phyloP scores from a whole-genome alignment of 1,284 basidiomycete species.

The Austroboletus sp. region DNA sequence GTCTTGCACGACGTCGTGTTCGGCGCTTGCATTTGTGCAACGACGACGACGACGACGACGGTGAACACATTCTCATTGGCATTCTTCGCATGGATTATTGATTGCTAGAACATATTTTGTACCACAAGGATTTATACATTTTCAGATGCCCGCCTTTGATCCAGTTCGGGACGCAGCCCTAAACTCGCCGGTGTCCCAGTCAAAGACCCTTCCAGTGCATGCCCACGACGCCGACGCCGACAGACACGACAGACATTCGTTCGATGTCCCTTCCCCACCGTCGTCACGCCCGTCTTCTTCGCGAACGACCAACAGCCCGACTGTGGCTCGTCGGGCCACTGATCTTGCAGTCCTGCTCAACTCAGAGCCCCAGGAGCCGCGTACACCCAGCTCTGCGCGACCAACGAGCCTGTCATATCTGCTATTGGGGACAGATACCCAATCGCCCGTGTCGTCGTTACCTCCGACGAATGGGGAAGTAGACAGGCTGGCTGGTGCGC shows the following conservation, averaged over 20 bases:
- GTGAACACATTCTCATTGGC: conserved; percentile 3
- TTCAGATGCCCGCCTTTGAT: conserved; percentile 69
- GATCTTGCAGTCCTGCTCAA: conserved; percentile 66
- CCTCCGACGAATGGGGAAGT: conserved; percentile 22
- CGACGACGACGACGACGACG: conserved; percentile 10
- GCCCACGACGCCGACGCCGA: conserved; percentile 25
- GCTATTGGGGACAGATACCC: conserved; percentile 35
- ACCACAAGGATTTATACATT: neutral
- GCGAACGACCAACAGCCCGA: conserved; percentile 38
- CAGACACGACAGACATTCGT: conserved; percentile 26
- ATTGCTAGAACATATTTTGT: conserved; percentile 5
- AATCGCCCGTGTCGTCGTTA: conserved; percentile 13
- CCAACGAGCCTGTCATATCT: conserved; percentile 48
- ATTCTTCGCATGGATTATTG: conserved; percentile 12
- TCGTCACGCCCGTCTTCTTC: conserved; percentile 33
- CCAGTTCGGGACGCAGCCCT: conserved; percentile 75
- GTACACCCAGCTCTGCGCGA: conserved; percentile 37
- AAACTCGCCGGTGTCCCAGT: conserved; percentile 49
- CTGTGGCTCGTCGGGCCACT: conserved; percentile 55
- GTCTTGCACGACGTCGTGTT: neutral
- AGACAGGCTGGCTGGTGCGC: conserved; percentile 37
- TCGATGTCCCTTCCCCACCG: conserved; percentile 31
- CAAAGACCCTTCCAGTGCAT: conserved; percentile 27
- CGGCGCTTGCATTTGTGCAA: neutral
- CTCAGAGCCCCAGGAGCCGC: conserved; percentile 43